Conservation (phyloP, 176 grass and related monocot species). For the Oryza officinalis region DNA sequence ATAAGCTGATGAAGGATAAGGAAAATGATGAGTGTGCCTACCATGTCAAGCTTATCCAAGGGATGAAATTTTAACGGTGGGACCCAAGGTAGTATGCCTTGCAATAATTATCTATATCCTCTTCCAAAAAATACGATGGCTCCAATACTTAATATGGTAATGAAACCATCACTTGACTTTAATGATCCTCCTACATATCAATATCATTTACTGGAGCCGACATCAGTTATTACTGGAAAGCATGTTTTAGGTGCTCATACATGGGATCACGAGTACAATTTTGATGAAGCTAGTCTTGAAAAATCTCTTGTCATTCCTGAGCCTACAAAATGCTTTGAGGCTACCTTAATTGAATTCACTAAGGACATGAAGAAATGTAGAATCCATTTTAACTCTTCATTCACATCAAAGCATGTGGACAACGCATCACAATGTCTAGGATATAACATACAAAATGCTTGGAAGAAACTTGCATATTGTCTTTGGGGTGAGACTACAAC, state of each 20-base stretch:
- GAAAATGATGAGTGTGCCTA: conserved; percentile 91
- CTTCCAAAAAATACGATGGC: conserved; percentile 65
- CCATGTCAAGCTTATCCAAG: conserved; percentile 85
- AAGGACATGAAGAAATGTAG: conserved; percentile 95
- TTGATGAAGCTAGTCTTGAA: conserved; percentile 85
- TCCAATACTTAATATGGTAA: conserved; percentile 79
- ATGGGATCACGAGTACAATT: conserved; percentile 93
- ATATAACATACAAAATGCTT: conserved; percentile 79
- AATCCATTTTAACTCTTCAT: conserved; percentile 83
- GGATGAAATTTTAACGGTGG: conserved; percentile 61
- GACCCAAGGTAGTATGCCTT: conserved; percentile 49
- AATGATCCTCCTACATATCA: conserved; percentile 61
- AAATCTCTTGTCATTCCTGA: conserved; percentile 57
- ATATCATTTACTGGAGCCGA: conserved; percentile 77
- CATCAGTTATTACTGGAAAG: conserved; percentile 60
- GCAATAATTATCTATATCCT: conserved; percentile 70
- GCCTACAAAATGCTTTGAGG: conserved; percentile 50
- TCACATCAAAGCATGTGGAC: conserved; percentile 80
- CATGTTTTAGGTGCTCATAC: conserved; percentile 64
- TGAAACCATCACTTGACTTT: conserved; percentile 82
- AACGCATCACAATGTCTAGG: conserved; percentile 65
- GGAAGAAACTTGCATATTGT: conserved; percentile 71
- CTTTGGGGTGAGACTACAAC: conserved; percentile 78
- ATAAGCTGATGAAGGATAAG: conserved; percentile 75
- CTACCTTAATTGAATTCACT: conserved; percentile 57